Evolutionary conservation across 148 eudicot genomes (phyloP), one percentile per base, ranked within the genome.

Genomic region (Tetragonia tetragonoides): DNA sequence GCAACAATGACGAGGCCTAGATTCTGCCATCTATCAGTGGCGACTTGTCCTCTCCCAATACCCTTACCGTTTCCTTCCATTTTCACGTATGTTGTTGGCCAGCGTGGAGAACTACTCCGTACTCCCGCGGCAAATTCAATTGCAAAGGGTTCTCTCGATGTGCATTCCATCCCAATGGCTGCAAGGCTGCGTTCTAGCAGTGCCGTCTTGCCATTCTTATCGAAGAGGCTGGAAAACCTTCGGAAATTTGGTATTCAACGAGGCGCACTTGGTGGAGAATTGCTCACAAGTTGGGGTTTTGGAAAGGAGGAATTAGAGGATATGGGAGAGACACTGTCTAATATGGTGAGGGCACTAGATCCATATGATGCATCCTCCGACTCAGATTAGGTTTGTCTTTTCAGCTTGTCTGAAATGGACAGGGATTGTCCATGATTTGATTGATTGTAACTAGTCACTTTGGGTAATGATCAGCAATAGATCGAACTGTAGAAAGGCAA

Each of bases 61-160:
- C 97, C 97, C 12, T 88, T 95, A 67, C 97, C 97, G 20, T 95
- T 89, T 70, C 97, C 97, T 54, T 87, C 94, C 56, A 91, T 95
- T 81, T 93, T 91, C 76, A 82, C 85, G 5, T 82, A 81, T 56
- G 81, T 49, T 56, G 88, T 95, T 37, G 92, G 97, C 68, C 85
- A 88, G 73, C 75, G 79, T 42, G 99, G 97, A 5, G 92, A 90
- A 83, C 78, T 93, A 38, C 80, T 87, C 68, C 78, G 77, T 23
- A 87, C 38, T 53, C 86, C 87, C 23, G 60, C 44, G 56, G 75
- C 88, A 70, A 78, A 72, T 76, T 78, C 78, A 63, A n/a, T 83
- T 18, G 46, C 92, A 72, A 93, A 86, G 78, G 93, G 97, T 38
- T 87, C 99, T 0, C 90, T 95, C 1, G 89, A 93, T 57, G 92